These are phyloP conservation scores for Nigrospora oryzae DNA, from an alignment of 2,329 filamentous ascomycete species.

Conservation along the genomic window DNA sequence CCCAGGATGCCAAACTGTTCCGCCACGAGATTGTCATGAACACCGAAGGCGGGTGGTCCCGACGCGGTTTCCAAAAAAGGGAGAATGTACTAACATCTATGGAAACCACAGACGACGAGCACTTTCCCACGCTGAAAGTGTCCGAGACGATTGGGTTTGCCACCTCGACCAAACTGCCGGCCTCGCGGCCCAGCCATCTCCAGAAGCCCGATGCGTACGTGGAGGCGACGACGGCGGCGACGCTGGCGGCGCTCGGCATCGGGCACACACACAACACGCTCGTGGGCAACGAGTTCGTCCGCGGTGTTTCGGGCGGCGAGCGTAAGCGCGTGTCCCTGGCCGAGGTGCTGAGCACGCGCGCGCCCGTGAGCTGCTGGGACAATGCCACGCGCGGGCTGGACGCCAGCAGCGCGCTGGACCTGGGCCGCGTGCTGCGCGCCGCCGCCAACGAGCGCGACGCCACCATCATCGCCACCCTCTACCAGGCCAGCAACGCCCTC, in stretches of 20 bases:
- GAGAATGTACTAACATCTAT: not conserved
- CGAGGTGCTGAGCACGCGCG: constrained; percentile 47
- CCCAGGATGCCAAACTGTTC: constrained; percentile 13
- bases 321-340: constrained; percentile 70
- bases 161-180: constrained; percentile 54
- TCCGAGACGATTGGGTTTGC: constrained; percentile 60
- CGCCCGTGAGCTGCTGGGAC: constrained; percentile 62
- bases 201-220: constrained; percentile 19
- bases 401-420: constrained; percentile 65
- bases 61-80: too few species aligned
- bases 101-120: constrained; percentile 39
- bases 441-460: constrained; percentile 60
- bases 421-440: constrained; percentile 52
- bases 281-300: constrained; percentile 61
- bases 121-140: constrained; percentile 63
- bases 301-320: constrained; percentile 54
- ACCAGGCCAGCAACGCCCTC: constrained; percentile 59
- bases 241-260: constrained; percentile 54
- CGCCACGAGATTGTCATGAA: constrained; percentile 22
- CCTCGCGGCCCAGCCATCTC: constrained; percentile 36
- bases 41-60: constrained; percentile 13
- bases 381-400: constrained; percentile 67
- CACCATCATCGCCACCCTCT: constrained; percentile 63
- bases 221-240: constrained; percentile 20
- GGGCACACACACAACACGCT: constrained; percentile 61